Percentiles rank a stretch among this genome's conserved stretches.
Conservation (phyloP, 805 yeast genomes). For the Wickerhamomyces silvicola region DNA sequence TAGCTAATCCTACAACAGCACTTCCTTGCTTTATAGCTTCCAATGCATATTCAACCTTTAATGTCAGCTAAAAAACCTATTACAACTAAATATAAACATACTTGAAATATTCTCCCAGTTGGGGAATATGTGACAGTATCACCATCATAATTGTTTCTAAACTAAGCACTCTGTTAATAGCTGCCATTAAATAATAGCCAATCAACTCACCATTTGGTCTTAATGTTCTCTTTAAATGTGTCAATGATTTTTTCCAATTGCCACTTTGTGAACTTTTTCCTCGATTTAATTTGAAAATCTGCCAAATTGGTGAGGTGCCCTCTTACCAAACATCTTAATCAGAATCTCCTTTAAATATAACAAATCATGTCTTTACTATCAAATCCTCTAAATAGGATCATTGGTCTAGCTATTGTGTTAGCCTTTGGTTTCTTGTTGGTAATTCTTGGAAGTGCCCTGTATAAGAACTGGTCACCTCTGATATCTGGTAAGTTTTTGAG, state of each 20-base stretch:
- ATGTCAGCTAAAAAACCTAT: slow-evolving; percentile 5
- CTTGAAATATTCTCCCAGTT: slow-evolving; percentile 86
- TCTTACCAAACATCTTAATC: no score
- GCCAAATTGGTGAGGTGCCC: neutral
- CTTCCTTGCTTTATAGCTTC: slow-evolving; percentile 98
- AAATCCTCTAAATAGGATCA: slow-evolving; percentile 66
- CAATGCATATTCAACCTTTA: slow-evolving; percentile 67
- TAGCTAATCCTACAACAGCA: slow-evolving; percentile 91
- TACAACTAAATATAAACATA: slow-evolving; percentile 13
- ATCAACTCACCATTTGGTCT: neutral
- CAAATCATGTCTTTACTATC: slow-evolving; percentile 1
- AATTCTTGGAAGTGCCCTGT: slow-evolving; percentile 68
- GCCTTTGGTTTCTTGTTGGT: slow-evolving; percentile 74
- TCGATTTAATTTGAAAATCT: no score
- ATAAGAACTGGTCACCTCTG: slow-evolving; percentile 75
- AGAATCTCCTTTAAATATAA: neutral
- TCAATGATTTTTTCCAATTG: no score
- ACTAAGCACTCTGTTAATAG: no score
- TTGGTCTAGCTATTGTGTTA: slow-evolving; percentile 64
- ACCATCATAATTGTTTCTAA: slow-evolving; percentile 97
- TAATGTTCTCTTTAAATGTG: neutral
- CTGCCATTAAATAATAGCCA: slow-evolving; percentile 1
- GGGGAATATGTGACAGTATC: slow-evolving; percentile 98
- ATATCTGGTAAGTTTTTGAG: slow-evolving; percentile 36
- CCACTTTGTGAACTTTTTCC: no score